Base-by-base conservation (phyloP, 345 rosid species). In the Mercurialis annua region DNA sequence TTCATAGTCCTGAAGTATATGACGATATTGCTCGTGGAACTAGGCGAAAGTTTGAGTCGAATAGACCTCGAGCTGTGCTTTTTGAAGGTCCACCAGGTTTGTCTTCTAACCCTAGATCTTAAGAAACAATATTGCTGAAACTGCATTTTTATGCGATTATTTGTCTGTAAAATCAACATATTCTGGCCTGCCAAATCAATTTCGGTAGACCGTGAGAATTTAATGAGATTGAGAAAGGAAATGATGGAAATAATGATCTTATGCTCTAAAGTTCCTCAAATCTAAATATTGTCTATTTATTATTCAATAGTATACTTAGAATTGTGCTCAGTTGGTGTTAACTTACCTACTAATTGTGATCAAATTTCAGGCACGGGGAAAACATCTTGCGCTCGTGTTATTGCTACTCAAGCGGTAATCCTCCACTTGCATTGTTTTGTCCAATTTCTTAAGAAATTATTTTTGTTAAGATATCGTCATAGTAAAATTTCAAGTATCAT, bases 71-170 rank as follows among this genome's bases (percentile, higher is more conserved):
- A 30, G 97, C 98, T 29, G 90, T 94, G 69, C 92, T 94, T 43
- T 94, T 91, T 77, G 96, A 94, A 81, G 99, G 98, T 42, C 99
- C 98, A 10, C 98, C 97, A 75, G 99, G 99, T 91, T 78, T 51
- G 74, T 68, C 34, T 69, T 59, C 56, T 38, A 33, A 9, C 34
- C 34, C 66, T 29, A 2, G 36, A 68, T 9, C 40, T 38, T n/a
- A 20, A 30, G 11, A 18, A 21, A 42, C 34, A 47, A 23, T 31
- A 12, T 62, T 47, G 31, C 33, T 30, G 9, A 26, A 57, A 59
- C 6, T 52, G 5, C 10, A 12, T 43, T 36, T 44, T 51, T 20
- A 51, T 27, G n/a, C 15, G 30, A 14, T 43, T 51, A 1, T 54
- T 53, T 20, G 26, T 11, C 27, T 58, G 10, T 24, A 31, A 33